Evolutionary conservation across 768 basidiomycete genomes (phyloP), one percentile per base, ranked within the genome.

Genomic region (Amyloporia xantha): DNA sequence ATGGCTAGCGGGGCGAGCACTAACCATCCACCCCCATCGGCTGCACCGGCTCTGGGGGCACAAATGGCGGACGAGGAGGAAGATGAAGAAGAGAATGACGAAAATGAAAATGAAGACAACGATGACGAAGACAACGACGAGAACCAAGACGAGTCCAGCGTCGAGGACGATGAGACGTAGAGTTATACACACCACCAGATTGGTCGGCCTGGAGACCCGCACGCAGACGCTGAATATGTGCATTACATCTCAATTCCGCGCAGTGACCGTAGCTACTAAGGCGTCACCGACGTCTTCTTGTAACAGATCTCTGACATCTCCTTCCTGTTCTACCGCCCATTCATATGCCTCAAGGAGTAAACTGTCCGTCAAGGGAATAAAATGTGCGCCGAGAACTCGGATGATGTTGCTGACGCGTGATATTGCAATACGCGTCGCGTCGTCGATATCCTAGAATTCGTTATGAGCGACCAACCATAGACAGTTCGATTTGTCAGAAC

Each of bases 321-420:
- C 68, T 45, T 82, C 86, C 51, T 86, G 81, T 53, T 90, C 85
- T 4, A 91, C 70, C 11, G 82, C 75, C 88, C 90, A 93, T 50
- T 86, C 85, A 61, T 95, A 95, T 2, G 89, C 91, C 53, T 93
- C 89, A 30, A 86, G 62, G 26, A 97, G 71, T 20, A 92, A 64
- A 0, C 76, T 72, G 58, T 94, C 92, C n/a, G 89, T 86, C 30
- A 98, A 65, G 1, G 92, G 91, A n/a, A 93, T 75, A 54, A 84
- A 88, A 62, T 87, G 81, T 1, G 79, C 72, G 3, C 91, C 85
- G 23, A 97, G 71, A 25, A 90, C 73, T 44, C 76, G 77, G 57
- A 98, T 89, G 54, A 97, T 82, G 58, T 88, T 91, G 39, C 83
- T 73, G 35, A 95, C 83, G 49, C 89, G 80, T 0, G 91, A 78